Base-by-base conservation (phyloP, 306 rosid species). In the Trifolium repens region DNA sequence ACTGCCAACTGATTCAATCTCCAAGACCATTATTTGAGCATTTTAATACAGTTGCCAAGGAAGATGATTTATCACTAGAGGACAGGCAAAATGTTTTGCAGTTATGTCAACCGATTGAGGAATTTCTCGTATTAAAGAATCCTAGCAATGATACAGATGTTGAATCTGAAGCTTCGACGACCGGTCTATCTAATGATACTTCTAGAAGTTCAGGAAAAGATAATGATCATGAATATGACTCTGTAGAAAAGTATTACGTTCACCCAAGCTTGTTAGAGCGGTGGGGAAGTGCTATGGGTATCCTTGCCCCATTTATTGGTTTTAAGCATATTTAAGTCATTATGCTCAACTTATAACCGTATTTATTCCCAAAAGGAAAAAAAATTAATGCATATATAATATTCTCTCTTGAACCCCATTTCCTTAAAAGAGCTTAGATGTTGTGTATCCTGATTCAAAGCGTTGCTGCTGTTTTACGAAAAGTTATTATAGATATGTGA, bases 281-380 rank as follows among this genome's bases (percentile, higher is more conserved):
- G 79, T 94, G 97, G 98, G 99, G 97, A 78, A 92, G 88, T 89
- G 96, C 92, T 40, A 89, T 92, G 99, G 98, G 97, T 94, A 94
- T 94, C 99, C 97, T 86, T 90, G n/a, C 79, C 69, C 50, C 32
- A 5, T 37, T 46, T 58, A 39, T 59, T 47, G 10, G 44, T 79
- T 40, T 42, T 9, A 58, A 50, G 57, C 57, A 30, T 70, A 34
- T 76, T 66, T 54, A 11, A 40, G 71, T 72, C 57, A 62, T 43
- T 12, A 46, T 40, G n/a, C 47, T 69, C 64, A 39, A 2, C 69
- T 71, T 44, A 57, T 15, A 32, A 2, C 30, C 49, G 35, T 55
- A 49, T 73, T 66, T 53, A 60, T 27, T 32, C 39, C 16, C 50
- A 8, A 40, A 26, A 26, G 27, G 30, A 27, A 7, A 42, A 26